phyloP scores from a whole-genome alignment of 2,329 filamentous ascomycete genomes.

The Periglandula ipomoeae region DNA sequence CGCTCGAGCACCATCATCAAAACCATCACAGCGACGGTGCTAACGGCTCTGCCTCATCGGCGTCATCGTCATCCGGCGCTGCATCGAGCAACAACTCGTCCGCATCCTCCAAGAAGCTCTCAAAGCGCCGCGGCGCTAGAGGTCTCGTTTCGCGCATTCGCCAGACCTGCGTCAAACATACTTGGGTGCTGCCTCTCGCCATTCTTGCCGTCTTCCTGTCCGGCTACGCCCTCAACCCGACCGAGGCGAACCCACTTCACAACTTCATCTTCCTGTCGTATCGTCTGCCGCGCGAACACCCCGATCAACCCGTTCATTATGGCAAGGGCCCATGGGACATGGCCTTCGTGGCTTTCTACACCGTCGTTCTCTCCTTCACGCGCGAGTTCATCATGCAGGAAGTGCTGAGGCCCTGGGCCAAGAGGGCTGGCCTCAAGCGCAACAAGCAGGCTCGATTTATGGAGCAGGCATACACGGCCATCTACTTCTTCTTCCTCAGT shows the following conservation, averaged over 20 bases:
- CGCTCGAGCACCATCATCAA: constrained; percentile 20
- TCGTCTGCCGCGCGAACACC: constrained; percentile 45
- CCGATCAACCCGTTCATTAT: constrained; percentile 54
- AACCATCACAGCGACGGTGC: constrained; percentile 11
- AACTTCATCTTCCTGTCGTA: constrained; percentile 88
- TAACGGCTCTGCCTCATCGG: constrained; percentile 7
- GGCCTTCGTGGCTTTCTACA: constrained; percentile 84
- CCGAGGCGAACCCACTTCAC: constrained; percentile 67
- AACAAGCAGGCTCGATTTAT: constrained; percentile 86
- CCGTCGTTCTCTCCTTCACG: constrained; percentile 80
- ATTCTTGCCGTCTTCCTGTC: constrained; percentile 54
- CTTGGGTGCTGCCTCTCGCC: constrained; percentile 57
- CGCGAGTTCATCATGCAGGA: constrained; percentile 96
- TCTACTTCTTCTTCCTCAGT: constrained; percentile 79
- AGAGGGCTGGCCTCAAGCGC: constrained; percentile 59
- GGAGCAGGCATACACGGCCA: constrained; percentile 90
- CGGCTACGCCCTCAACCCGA: constrained; percentile 67
- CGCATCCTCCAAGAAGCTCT: constrained; percentile 31
- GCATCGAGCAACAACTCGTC: too few species aligned
- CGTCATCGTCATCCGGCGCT: too few species aligned
- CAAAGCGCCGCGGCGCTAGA: constrained; percentile 47
- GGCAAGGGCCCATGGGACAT: constrained; percentile 84
- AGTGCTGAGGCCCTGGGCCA: constrained; percentile 67
- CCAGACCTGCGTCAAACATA: constrained; percentile 51
- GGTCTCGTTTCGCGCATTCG: constrained; percentile 37